These are phyloP conservation scores for Scutellaria barbata DNA, from an alignment of 257 asterid genomes.

Conservation along the genomic window DNA sequence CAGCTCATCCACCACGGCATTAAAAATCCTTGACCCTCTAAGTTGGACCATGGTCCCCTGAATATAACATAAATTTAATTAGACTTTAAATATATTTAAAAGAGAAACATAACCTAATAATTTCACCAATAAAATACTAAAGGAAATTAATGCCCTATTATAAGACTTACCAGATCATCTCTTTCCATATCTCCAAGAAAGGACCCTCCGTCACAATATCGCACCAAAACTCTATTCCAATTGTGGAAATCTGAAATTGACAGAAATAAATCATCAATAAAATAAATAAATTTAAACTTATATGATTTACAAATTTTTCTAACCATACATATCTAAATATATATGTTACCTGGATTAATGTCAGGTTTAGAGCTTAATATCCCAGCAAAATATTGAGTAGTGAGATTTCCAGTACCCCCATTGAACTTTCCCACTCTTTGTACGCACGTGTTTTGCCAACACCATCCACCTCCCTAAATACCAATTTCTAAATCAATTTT, in stretches of 20 bases:
- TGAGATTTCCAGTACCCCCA: slow-evolving; percentile 24
- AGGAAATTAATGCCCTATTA: no score
- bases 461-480: slow-evolving; percentile 55
- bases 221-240: slow-evolving; percentile 44
- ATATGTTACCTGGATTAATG: slow-evolving; percentile 34
- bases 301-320: no score
- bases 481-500: background rate
- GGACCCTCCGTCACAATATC: slow-evolving; percentile 46
- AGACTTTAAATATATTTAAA: background rate
- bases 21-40: slow-evolving; percentile 46
- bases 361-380: slow-evolving; percentile 10
- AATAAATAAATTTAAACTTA: no score
- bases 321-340: background rate
- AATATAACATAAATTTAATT: background rate
- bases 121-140: no score
- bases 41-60: slow-evolving; percentile 31
- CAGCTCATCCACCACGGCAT: slow-evolving; percentile 35
- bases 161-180: background rate
- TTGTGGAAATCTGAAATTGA: slow-evolving; percentile 38
- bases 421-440: background rate
- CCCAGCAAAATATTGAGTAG: slow-evolving; percentile 13
- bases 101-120: no score
- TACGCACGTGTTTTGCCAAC: background rate
- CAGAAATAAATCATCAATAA: no score
- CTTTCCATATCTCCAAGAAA: slow-evolving; percentile 38